These are phyloP conservation scores for Aspergillus proliferans DNA, from an alignment of 2,329 filamentous ascomycete species.

Conservation along the genomic window DNA sequence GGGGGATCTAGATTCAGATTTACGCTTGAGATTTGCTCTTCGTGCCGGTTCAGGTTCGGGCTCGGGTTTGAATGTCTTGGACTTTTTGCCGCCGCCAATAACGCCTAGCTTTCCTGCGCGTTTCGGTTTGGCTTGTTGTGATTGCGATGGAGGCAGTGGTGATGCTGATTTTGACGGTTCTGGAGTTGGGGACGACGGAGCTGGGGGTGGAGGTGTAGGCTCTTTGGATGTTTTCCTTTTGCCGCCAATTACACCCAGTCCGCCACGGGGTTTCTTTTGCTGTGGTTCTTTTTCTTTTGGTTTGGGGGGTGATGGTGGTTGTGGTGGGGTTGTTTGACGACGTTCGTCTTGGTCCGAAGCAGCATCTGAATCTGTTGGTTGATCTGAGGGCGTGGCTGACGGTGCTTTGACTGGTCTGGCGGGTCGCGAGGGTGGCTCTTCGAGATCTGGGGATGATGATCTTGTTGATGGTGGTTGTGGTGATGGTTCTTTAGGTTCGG, in stretches of 20 bases:
- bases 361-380: slow-evolving; percentile 5
- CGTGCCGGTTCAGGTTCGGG: slow-evolving; percentile 3
- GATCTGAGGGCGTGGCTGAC: background rate
- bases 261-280: slow-evolving; percentile 9
- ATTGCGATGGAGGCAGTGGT: slow-evolving; percentile 2
- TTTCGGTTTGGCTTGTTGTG: slow-evolving; percentile 14
- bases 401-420: background rate
- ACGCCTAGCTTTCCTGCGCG: slow-evolving; percentile 26
- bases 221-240: slow-evolving; percentile 18
- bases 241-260: slow-evolving; percentile 27
- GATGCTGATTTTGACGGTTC: background rate
- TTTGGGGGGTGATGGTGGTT: slow-evolving; percentile 6
- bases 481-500: background rate
- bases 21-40: slow-evolving; percentile 4
- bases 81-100: slow-evolving; percentile 29
- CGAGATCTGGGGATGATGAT: background rate
- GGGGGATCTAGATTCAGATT: background rate
- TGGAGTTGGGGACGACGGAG: slow-evolving; percentile 7
- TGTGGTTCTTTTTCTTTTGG: background rate
- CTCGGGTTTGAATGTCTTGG: too few species aligned
- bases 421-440: background rate
- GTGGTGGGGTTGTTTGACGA: background rate
- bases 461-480: background rate
- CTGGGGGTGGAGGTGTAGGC: slow-evolving; percentile 2
- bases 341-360: background rate